Evolutionary conservation across 192 early-diverging fungal species (phyloP).

Genomic region (Dissophora globulifera): DNA sequence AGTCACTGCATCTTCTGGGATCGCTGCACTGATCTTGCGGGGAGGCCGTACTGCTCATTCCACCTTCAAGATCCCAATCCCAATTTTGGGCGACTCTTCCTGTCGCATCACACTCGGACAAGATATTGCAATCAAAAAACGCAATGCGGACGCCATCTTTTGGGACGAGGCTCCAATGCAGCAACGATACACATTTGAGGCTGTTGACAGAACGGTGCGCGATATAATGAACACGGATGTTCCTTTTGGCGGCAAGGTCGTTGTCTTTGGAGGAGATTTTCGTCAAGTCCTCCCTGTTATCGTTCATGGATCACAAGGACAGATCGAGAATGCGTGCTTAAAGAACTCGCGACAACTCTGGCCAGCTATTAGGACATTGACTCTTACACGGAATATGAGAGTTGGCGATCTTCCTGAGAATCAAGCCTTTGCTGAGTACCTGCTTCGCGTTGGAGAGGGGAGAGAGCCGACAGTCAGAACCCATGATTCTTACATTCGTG

Average conservation of each 20-base stretch:
- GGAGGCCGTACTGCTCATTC: slow-evolving; percentile 42
- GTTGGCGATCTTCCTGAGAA: neutral
- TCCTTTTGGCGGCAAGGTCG: slow-evolving; percentile 18
- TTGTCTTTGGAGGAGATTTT: slow-evolving; percentile 52
- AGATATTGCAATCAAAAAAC: neutral
- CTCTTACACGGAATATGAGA: neutral
- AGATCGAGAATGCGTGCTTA: neutral
- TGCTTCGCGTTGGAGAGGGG: neutral
- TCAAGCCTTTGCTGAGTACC: neutral
- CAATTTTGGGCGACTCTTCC: neutral
- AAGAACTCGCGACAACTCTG: neutral
- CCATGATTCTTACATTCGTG: slow-evolving; percentile 8
- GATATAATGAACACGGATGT: slow-evolving; percentile 17
- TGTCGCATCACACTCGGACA: slow-evolving; percentile 14
- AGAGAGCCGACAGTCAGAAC: slow-evolving; percentile 2
- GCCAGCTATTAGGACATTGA: neutral
- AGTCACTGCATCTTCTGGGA: slow-evolving; percentile 39
- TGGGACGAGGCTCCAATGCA: slow-evolving; percentile 54
- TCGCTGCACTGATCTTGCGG: slow-evolving; percentile 34
- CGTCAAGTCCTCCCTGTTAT: slow-evolving; percentile 39
- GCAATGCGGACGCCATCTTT: slow-evolving; percentile 16
- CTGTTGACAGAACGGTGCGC: slow-evolving; percentile 13
- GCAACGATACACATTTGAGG: slow-evolving; percentile 22
- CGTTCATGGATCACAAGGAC: neutral
- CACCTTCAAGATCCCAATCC: slow-evolving; percentile 42